Percentiles rank a stretch among this genome's conserved stretches.
phyloP scores from a whole-genome alignment of 768 basidiomycete genomes.

The Pisolithus microcarpus region DNA sequence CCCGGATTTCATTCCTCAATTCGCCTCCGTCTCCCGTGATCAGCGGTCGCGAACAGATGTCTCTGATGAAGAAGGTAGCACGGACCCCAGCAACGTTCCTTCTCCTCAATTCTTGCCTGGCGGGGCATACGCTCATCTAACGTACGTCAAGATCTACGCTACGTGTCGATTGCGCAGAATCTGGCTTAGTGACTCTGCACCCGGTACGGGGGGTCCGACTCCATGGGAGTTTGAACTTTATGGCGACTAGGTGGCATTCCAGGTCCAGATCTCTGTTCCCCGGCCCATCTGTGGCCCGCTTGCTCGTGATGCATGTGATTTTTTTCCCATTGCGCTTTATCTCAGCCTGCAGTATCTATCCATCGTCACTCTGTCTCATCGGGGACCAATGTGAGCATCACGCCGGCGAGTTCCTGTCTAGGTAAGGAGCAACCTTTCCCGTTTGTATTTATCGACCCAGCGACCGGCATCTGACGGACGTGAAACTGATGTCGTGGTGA shows the following conservation, averaged over 20 bases:
- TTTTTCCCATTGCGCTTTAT: background rate
- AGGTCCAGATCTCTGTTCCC: background rate
- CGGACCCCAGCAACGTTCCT: slow-evolving; percentile 12
- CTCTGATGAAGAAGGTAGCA: slow-evolving; percentile 14
- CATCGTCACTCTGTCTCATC: background rate
- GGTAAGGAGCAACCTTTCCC: background rate
- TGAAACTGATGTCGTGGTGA: background rate
- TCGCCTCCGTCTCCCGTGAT: slow-evolving; percentile 41
- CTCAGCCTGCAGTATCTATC: background rate
- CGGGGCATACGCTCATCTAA: slow-evolving; percentile 56
- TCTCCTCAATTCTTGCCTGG: slow-evolving; percentile 33
- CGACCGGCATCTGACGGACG: background rate
- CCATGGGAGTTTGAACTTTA: slow-evolving; percentile 80
- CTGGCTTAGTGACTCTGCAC: slow-evolving; percentile 61
- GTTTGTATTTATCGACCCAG: background rate
- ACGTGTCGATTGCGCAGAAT: slow-evolving; percentile 70
- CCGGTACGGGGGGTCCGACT: slow-evolving; percentile 33
- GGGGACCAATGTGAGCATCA: background rate
- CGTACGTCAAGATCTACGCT: slow-evolving; percentile 71
- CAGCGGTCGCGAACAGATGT: slow-evolving; percentile 16
- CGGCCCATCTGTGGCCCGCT: background rate
- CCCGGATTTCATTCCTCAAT: slow-evolving; percentile 52
- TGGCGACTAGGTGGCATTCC: slow-evolving; percentile 25
- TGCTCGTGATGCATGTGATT: background rate
- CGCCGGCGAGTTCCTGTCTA: background rate